Evolutionary conservation across 2,329 filamentous ascomycete genomes (phyloP).

Genomic region (Zalaria sp.): DNA sequence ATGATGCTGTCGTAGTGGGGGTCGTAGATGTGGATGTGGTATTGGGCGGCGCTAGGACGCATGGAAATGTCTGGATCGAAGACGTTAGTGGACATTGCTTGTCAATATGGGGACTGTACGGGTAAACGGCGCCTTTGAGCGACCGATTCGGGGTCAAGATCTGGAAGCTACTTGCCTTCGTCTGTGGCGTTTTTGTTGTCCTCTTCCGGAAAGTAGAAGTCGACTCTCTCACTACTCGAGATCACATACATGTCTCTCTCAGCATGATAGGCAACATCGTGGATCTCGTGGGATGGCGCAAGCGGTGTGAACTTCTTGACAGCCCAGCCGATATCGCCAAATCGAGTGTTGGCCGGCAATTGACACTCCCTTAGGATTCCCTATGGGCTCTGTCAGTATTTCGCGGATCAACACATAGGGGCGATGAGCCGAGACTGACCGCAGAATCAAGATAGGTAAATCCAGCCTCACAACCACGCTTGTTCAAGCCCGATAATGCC

Average conservation of each 20-base stretch:
- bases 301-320: slow-evolving; percentile 56
- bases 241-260: slow-evolving; percentile 63
- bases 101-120: background rate
- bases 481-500: slow-evolving; percentile 64
- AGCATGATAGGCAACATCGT: slow-evolving; percentile 62
- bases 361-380: slow-evolving; percentile 62
- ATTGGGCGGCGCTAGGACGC: slow-evolving; percentile 55
- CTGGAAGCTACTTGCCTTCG: slow-evolving; percentile 37
- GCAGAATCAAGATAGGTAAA: slow-evolving; percentile 66
- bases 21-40: slow-evolving; percentile 64
- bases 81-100: background rate
- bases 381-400: slow-evolving; percentile 19
- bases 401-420: background rate
- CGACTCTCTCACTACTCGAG: slow-evolving; percentile 51
- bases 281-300: slow-evolving; percentile 43
- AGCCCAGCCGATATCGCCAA: slow-evolving; percentile 63
- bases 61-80: slow-evolving; percentile 35
- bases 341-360: slow-evolving; percentile 51
- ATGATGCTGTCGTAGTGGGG: slow-evolving; percentile 66
- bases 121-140: no score
- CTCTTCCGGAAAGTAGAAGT: slow-evolving; percentile 75
- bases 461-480: slow-evolving; percentile 60
- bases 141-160: no score
- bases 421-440: slow-evolving; percentile 15
- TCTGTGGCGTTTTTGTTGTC: slow-evolving; percentile 68